phyloP scores from a whole-genome alignment of 2,329 filamentous ascomycete species.

The Ophiostoma novo-ulmi region DNA sequence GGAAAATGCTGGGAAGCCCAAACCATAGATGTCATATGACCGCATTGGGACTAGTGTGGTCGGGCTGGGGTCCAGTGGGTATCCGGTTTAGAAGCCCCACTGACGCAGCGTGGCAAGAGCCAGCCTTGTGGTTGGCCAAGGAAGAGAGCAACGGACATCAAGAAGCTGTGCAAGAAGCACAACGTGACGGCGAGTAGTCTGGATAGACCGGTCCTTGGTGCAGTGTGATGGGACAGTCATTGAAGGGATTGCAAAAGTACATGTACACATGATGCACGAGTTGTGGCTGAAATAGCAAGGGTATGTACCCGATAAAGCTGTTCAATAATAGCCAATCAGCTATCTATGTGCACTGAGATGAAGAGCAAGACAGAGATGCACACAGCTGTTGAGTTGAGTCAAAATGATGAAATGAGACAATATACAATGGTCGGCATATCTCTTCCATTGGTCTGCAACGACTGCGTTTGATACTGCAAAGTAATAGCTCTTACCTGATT shows the following conservation, averaged over 20 bases:
- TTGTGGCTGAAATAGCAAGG: not conserved
- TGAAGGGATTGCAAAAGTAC: not conserved
- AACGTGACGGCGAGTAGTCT: not conserved
- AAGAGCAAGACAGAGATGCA: not conserved
- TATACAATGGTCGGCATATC: not conserved
- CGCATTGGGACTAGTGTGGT: conserved; percentile 19
- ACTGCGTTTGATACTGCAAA: not conserved
- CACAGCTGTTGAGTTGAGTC: not conserved
- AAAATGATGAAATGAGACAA: not conserved
- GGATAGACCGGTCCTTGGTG: not conserved
- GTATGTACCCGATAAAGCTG: too few relatives aligned
- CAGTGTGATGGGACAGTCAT: not conserved
- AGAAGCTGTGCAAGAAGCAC: not conserved
- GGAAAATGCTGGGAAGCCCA: conserved; percentile 16
- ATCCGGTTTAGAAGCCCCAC: conserved; percentile 23
- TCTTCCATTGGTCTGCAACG: not conserved
- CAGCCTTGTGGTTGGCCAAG: conserved; percentile 26
- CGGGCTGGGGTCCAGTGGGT: conserved; percentile 7
- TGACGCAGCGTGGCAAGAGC: conserved; percentile 23
- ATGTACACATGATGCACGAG: not conserved
- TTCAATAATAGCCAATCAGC: too few relatives aligned
- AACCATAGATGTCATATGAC: conserved; percentile 18
- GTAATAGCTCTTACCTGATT: not conserved
- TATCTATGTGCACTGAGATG: too few relatives aligned
- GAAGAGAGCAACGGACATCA: not conserved